These are phyloP conservation scores for Leccinellum rugosiceps DNA, from an alignment of 768 basidiomycete species.

Conservation along the genomic window DNA sequence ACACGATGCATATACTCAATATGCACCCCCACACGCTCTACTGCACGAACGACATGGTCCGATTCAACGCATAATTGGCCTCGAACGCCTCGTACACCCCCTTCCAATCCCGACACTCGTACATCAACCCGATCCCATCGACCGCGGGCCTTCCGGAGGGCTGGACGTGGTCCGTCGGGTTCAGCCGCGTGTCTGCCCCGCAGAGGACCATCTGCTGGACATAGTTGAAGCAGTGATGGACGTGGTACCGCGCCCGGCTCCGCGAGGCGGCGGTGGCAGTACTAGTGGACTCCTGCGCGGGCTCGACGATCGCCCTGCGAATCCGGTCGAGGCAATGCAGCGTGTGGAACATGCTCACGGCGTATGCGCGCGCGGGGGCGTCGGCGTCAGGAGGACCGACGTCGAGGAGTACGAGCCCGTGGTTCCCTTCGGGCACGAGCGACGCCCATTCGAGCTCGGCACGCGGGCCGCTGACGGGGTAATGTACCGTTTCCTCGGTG, in stretches of 20 bases:
- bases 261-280: not conserved
- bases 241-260: slow-evolving; percentile 7
- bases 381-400: slow-evolving; percentile 11
- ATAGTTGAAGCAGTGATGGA: slow-evolving; percentile 40
- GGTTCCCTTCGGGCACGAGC: slow-evolving; percentile 19
- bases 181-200: slow-evolving; percentile 32
- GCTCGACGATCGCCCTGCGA: slow-evolving; percentile 21
- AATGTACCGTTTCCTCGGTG: slow-evolving; percentile 25
- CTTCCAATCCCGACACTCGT: slow-evolving; percentile 22
- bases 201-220: slow-evolving; percentile 38
- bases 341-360: slow-evolving; percentile 39
- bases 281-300: not conserved
- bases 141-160: slow-evolving; percentile 9
- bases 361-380: slow-evolving; percentile 30
- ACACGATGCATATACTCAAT: not conserved
- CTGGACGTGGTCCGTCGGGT: slow-evolving; percentile 17
- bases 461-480: slow-evolving; percentile 20
- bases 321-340: slow-evolving; percentile 39
- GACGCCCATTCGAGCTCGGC: slow-evolving; percentile 26
- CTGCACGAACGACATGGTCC: slow-evolving; percentile 10
- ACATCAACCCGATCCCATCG: slow-evolving; percentile 23
- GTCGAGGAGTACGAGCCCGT: slow-evolving; percentile 13
- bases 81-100: slow-evolving; percentile 22
- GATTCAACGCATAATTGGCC: slow-evolving; percentile 18
- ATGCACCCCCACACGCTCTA: not conserved